Evolutionary conservation across 2,329 filamentous ascomycete genomes (phyloP), one percentile per base, ranked within the genome.

Genomic region (Fonsecaea nubica): DNA sequence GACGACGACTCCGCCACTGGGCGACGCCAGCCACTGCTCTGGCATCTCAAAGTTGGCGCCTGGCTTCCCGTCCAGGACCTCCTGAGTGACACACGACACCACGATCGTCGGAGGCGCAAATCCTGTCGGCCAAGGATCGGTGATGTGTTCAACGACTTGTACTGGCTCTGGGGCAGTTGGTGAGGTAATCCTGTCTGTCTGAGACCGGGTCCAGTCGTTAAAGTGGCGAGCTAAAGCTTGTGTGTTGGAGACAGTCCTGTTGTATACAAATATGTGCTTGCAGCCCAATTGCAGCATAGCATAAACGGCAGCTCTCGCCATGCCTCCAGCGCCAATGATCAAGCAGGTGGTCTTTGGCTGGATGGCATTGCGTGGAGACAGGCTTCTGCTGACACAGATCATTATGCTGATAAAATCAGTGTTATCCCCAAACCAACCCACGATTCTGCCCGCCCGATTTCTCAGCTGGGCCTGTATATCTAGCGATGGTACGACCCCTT

Each of bases 261-360:
- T 93, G 76, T 86, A 89, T 25, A 94, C 85, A 70, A 90, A 88
- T 56, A 94, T 90, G 70, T 91, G 90, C 66, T 87, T 87, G 57
- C 92, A 90, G 2, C 91, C 91, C 7, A 93, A 82, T 72, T 91
- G 90, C 30, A 93, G 82, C 85, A 94, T 88, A 1, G 91, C 88
- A 72, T 94, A 94, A 2, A 92, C 86, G 1, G 90, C 89, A 2
- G 91, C 90, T 66, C 91, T 84, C 8, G 90, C 91, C 90, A 93
- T 93, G 6, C 91, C 91, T 52, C 86, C 86, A n/a, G 85, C 84
- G 9, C 86, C 86, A 68, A 86, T 81, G 3, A 88, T 80, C 3
- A 88, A 75, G 13, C 81, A 84, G 4, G 83, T 84, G 0, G 81
- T 84, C 55, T 79, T 82, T 5, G 78, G 76, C 55, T 83, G 82